phyloP scores from a whole-genome alignment of 805 yeast genomes.

The Zygoascus bituminiphila region DNA sequence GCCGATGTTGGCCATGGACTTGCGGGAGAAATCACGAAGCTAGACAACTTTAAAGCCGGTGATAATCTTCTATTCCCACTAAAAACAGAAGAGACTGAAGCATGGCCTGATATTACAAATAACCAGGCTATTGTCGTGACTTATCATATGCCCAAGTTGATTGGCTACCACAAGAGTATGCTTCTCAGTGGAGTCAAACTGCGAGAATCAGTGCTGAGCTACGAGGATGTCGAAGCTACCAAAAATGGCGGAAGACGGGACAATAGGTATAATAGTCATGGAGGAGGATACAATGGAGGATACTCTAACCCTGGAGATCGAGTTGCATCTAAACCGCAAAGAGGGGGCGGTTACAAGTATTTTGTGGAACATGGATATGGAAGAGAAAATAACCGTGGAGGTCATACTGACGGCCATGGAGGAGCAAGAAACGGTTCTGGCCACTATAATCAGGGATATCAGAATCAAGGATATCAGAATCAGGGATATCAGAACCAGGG shows the following conservation, averaged over 20 bases:
- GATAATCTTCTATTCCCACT: constrained; percentile 40
- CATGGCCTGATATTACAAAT: constrained; percentile 36
- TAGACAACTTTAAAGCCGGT: constrained; percentile 33
- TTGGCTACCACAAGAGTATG: constrained; percentile 64
- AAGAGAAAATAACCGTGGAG: constrained; percentile 14
- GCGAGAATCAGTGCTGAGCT: constrained; percentile 50
- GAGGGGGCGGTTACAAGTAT: constrained; percentile 18
- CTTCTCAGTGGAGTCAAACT: constrained; percentile 70
- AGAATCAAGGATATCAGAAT: constrained; percentile 16
- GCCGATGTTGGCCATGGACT: constrained; percentile 26
- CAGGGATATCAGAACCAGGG: constrained; percentile 13
- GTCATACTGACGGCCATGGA: constrained; percentile 15
- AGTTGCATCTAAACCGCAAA: constrained; percentile 1
- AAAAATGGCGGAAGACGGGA: constrained; percentile 35
- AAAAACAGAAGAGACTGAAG: constrained; percentile 32
- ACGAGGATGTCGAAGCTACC: constrained; percentile 60
- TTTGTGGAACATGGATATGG: constrained; percentile 8
- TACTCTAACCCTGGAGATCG: constrained; percentile 1
- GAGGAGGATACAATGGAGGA: constrained; percentile 6
- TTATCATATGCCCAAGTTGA: constrained; percentile 55
- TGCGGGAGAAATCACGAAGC: constrained; percentile 25
- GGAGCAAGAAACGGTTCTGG: no score
- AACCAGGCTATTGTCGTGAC: constrained; percentile 37
- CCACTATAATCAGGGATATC: constrained; percentile 16
- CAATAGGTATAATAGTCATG: constrained; percentile 8